These are phyloP conservation scores for Discostella stelligeroides DNA, from an alignment of 108 stramenopile genomes.

Conservation along the genomic window DNA sequence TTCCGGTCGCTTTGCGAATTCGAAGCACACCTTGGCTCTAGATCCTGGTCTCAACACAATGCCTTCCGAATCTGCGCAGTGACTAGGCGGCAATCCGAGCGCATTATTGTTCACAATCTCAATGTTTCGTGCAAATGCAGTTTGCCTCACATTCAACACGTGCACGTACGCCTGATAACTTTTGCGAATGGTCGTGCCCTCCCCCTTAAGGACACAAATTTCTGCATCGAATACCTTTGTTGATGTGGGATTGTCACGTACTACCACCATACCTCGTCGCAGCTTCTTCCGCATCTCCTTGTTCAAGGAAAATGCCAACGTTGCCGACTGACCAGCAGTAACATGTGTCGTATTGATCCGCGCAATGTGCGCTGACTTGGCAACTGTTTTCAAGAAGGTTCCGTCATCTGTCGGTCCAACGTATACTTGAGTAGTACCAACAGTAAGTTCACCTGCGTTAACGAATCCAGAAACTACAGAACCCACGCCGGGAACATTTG, in stretches of 20 bases:
- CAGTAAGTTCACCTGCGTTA: constrained; percentile 80
- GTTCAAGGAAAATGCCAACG: constrained; percentile 75
- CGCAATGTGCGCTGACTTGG: constrained; percentile 86
- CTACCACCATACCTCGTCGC: constrained; percentile 84
- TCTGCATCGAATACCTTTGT: constrained; percentile 88
- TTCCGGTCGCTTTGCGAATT: constrained; percentile 82
- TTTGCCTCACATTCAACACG: constrained; percentile 87
- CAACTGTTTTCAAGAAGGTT: constrained; percentile 78
- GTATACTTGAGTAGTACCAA: constrained; percentile 74
- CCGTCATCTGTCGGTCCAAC: constrained; percentile 90
- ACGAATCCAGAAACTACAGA: constrained; percentile 81
- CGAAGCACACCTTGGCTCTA: constrained; percentile 83
- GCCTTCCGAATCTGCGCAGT: constrained; percentile 61
- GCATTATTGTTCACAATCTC: constrained; percentile 77
- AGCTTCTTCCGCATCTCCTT: constrained; percentile 80
- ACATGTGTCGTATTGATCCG: constrained; percentile 77
- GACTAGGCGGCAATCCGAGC: constrained; percentile 60
- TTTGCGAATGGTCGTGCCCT: constrained; percentile 79
- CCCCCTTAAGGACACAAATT: constrained; percentile 89
- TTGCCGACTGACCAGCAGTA: constrained; percentile 84
- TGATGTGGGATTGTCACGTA: constrained; percentile 67
- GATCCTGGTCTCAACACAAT: constrained; percentile 79
- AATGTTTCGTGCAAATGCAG: constrained; percentile 77
- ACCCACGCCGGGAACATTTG: constrained; percentile 83
- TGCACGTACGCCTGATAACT: constrained; percentile 88